Evolutionary conservation across 352 stramenopile species (phyloP), one percentile per base, ranked within the genome.

Genomic region (Phytopythium cucurbitacearum): DNA sequence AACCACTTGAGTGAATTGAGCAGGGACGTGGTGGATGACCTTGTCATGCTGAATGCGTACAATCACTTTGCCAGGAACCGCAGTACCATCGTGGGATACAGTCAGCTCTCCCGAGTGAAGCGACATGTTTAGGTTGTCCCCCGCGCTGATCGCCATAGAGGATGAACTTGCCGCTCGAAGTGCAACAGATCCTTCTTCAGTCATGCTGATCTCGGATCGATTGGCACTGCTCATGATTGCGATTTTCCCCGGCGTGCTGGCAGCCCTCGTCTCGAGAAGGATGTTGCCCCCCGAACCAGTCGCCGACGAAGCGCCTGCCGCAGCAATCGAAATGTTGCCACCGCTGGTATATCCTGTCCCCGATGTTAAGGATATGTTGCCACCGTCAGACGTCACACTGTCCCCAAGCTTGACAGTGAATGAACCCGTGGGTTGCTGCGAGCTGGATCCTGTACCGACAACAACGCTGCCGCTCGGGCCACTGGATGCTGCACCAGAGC

Each of bases 1-100:
- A 7, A 82, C 85, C n/a, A 97, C 59, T n/a, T 87, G 70, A 37
- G 88, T 95, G 7, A 97, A 88, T 67, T 97, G 89, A 12, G 95
- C 65, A 40, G 85, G 88, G 4, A 97, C 75, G 54, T 85, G 73
- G 16, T 62, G 83, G 7, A 89, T 69, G 56, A 76, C 72, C 49
- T 85, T 80, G 48, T 84, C 64, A n/a, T 65, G 35, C 50, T 87
- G 73, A 3, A 89, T 37, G 38, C 76, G 71, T 58, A 62, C 77
- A 33, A 80, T 64, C 33, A 85, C 54, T 47, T 71, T 60, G 53
- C 77, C 77, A 12, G 74, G 70, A 37, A 86, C 64, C 16, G 50
- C 41, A 10, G 63, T 77, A 60, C 85, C 37, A 1, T 57, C 63
- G 43, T 86, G 74, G 12, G 74, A 75, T 40, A 83, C 63, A 0